phyloP scores from a whole-genome alignment of 73 alveolate genomes.

The Paramecium bursaria region DNA sequence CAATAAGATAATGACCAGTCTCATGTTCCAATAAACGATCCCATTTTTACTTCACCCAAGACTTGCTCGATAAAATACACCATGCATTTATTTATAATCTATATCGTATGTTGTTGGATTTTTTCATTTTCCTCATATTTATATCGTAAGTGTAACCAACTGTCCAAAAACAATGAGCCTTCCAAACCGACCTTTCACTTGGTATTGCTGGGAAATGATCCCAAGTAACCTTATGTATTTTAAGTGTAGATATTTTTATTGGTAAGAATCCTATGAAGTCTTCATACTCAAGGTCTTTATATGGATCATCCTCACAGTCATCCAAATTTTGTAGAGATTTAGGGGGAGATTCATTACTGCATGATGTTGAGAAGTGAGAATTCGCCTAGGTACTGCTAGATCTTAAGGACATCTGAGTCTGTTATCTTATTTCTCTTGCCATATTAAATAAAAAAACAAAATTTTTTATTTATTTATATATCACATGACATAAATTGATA shows the following conservation, averaged over 20 bases:
- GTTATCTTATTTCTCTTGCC: too few species aligned
- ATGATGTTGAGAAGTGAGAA: conserved; percentile 49
- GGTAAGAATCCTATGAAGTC: conserved; percentile 19
- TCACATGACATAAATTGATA: conserved; percentile 73
- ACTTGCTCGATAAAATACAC: conserved; percentile 23
- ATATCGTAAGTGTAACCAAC: conserved; percentile 51
- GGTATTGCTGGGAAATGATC: conserved; percentile 50
- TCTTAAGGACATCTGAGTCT: too few species aligned
- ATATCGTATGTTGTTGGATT: conserved; percentile 16
- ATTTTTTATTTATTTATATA: too few species aligned
- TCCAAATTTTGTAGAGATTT: neutral
- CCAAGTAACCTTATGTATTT: conserved; percentile 33
- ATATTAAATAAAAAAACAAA: too few species aligned
- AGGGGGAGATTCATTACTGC: conserved; percentile 23
- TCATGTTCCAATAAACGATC: conserved; percentile 67
- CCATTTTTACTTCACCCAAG: conserved; percentile 66
- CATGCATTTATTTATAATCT: conserved; percentile 22
- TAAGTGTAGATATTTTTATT: neutral
- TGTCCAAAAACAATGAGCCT: conserved; percentile 54
- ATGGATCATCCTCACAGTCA: conserved; percentile 14
- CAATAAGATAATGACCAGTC: conserved; percentile 68
- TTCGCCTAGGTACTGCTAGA: too few species aligned
- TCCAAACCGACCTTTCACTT: conserved; percentile 11
- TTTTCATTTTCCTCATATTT: conserved; percentile 40
- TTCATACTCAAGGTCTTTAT: neutral